These are phyloP conservation scores for Ustilago sp. DNA, from an alignment of 1,284 basidiomycete species.

Conservation along the genomic window DNA sequence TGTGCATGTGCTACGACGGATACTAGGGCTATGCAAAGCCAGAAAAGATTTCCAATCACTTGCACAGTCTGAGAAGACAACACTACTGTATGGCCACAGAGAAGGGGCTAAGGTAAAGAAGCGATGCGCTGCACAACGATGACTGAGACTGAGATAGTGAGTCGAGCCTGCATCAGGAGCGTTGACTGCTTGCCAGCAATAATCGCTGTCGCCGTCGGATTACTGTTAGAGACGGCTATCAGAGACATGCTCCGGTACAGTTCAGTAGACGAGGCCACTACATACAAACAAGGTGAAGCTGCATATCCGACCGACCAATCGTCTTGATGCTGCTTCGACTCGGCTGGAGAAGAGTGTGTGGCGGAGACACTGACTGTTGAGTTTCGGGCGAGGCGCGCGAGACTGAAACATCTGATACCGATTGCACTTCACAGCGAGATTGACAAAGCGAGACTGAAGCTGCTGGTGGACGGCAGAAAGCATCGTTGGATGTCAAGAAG, in stretches of 20 bases:
- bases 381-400: not conserved
- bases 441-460: no score
- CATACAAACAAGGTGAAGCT: conserved; percentile 12
- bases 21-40: not conserved
- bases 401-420: no score
- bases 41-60: not conserved
- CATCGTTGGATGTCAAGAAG: no score
- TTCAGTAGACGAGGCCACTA: no score
- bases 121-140: not conserved
- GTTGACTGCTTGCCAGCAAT: not conserved
- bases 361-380: not conserved
- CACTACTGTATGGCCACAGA: not conserved
- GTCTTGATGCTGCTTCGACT: not conserved
- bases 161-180: conserved; percentile 1
- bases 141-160: conserved; percentile 14
- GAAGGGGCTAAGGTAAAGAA: not conserved
- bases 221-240: not conserved
- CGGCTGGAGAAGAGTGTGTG: not conserved
- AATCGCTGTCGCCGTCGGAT: no score
- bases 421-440: no score
- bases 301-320: conserved; percentile 15
- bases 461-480: no score
- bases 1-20: not conserved
- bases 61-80: no score
- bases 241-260: not conserved